A percentile compares a stretch with the other conserved stretches of the same genome.
These are phyloP conservation scores for Penicillium silybi DNA, from an alignment of 495 filamentous ascomycete species.

Conservation along the genomic window DNA sequence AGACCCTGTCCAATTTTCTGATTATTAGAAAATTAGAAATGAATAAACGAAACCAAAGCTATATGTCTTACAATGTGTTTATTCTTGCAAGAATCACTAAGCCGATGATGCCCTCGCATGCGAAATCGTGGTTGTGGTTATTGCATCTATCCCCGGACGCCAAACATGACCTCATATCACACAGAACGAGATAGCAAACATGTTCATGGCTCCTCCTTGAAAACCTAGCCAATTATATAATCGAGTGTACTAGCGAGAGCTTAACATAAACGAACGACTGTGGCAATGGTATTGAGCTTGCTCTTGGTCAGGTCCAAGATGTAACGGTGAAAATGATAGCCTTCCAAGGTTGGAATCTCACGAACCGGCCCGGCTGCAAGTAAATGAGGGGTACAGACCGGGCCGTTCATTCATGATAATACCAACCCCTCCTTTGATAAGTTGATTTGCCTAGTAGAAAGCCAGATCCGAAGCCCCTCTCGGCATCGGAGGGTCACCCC, in stretches of 20 bases:
- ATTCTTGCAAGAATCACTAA: too few relatives aligned
- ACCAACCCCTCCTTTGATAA: background rate
- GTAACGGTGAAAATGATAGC: background rate
- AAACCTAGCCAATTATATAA: background rate
- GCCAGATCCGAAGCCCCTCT: constrained; percentile 11
- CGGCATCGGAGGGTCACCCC: constrained; percentile 15
- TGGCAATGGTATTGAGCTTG: background rate
- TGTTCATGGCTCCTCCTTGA: background rate
- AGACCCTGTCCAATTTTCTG: too few relatives aligned
- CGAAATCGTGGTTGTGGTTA: background rate
- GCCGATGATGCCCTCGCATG: too few relatives aligned
- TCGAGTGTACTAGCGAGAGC: too few relatives aligned
- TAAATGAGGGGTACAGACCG: background rate
- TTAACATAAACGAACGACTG: too few relatives aligned
- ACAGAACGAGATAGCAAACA: background rate
- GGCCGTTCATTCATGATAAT: background rate
- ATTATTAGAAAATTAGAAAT: too few relatives aligned
- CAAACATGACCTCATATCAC: too few relatives aligned
- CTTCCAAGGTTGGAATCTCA: background rate
- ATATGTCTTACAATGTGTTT: too few relatives aligned
- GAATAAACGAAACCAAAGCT: too few relatives aligned
- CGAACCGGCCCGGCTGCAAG: background rate
- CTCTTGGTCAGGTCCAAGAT: background rate
- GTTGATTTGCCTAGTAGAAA: constrained; percentile 5
- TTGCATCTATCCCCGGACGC: too few relatives aligned